These are phyloP conservation scores for Pseudotsuga menziesii DNA, from an alignment of 75 land plant species.

Conservation along the genomic window DNA sequence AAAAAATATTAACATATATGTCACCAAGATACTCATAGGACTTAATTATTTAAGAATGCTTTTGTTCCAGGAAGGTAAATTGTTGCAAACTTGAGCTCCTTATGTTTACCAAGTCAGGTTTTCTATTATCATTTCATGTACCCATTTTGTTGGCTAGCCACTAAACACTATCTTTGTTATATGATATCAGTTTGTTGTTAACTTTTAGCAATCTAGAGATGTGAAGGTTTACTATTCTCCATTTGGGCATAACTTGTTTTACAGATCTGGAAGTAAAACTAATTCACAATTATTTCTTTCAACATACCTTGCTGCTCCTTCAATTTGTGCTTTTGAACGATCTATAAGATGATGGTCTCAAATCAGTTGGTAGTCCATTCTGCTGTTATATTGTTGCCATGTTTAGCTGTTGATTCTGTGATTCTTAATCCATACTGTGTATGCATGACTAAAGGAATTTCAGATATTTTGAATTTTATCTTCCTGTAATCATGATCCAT, in stretches of 20 bases:
- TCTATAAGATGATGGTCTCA: background rate
- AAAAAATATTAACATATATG: background rate
- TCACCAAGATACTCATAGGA: background rate
- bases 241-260: background rate
- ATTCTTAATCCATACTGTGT: background rate
- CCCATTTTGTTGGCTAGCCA: slow-evolving; percentile 1
- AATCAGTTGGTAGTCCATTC: background rate
- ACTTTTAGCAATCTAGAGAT: background rate
- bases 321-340: background rate
- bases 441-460: background rate
- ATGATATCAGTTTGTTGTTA: background rate
- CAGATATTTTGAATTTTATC: background rate
- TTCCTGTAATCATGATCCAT: background rate
- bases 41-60: background rate
- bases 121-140: background rate
- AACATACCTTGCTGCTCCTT: background rate
- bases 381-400: background rate
- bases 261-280: background rate
- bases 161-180: background rate
- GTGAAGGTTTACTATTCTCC: background rate
- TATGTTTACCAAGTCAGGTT: background rate
- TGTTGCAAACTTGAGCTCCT: background rate
- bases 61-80: background rate
- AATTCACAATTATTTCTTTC: background rate
- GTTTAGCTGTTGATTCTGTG: background rate